Evolutionary conservation across 306 rosid genomes (phyloP).

Genomic region (Inga laurina): DNA sequence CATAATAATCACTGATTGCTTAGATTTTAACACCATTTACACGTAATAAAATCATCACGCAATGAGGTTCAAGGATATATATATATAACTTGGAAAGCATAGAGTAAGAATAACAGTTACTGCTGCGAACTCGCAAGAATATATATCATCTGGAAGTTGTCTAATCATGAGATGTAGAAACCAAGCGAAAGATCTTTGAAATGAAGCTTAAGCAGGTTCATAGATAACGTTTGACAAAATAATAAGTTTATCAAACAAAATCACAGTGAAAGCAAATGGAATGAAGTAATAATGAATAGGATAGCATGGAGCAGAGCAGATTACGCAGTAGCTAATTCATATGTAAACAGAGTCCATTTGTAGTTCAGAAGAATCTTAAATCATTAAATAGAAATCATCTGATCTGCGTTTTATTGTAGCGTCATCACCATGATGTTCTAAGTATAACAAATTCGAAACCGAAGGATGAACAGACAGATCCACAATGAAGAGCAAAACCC

Average conservation of each 20-base stretch:
- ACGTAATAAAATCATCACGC: not conserved
- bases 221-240: not conserved
- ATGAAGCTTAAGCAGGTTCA: not conserved
- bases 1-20: not conserved
- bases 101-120: not conserved
- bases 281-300: not conserved
- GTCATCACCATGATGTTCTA: not conserved
- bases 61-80: not conserved
- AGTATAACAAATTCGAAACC: not conserved
- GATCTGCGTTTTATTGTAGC: not conserved
- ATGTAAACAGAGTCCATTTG: not conserved
- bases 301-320: not conserved
- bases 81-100: not conserved
- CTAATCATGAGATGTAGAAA: not conserved
- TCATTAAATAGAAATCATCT: not conserved
- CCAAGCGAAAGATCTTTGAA: not conserved
- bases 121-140: not conserved
- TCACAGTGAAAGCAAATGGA: not conserved
- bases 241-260: not conserved
- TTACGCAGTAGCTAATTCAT: not conserved
- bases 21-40: not conserved
- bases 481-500: not conserved
- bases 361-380: not conserved
- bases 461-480: slow-evolving; percentile 26
- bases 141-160: not conserved